Evolutionary conservation across 2,329 filamentous ascomycete species (phyloP).

Genomic region (Claviceps sp.): DNA sequence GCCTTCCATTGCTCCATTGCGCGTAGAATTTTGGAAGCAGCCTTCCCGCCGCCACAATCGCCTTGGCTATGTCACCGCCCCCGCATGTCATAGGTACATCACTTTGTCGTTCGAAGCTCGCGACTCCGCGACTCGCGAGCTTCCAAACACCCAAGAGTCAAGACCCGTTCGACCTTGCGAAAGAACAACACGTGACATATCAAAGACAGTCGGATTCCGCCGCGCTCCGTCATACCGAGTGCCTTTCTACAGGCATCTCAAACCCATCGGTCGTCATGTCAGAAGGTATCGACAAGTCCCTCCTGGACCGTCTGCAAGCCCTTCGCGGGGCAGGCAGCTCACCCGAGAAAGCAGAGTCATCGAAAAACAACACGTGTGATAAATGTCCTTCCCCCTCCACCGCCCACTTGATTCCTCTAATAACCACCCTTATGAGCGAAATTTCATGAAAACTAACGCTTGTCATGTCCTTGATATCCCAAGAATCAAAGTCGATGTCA

Average conservation of each 20-base stretch:
- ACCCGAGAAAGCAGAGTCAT: conserved; percentile 8
- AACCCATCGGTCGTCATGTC: conserved; percentile 14
- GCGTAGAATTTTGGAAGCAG: too few species aligned
- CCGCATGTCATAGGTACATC: too few species aligned
- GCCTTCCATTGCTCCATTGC: too few species aligned
- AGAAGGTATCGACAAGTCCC: conserved; percentile 28
- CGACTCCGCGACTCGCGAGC: not conserved
- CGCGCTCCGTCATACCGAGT: too few species aligned
- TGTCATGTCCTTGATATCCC: not conserved
- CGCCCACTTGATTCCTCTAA: not conserved
- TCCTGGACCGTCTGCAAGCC: conserved; percentile 42
- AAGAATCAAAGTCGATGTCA: conserved; percentile 22
- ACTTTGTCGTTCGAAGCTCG: too few species aligned
- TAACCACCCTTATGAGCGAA: conserved; percentile 8
- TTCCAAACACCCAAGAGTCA: not conserved
- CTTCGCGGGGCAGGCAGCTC: conserved; percentile 26
- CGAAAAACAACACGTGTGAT: not conserved
- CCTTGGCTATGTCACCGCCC: too few species aligned
- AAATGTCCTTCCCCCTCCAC: not conserved
- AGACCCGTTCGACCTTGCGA: too few species aligned
- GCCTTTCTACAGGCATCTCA: not conserved
- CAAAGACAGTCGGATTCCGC: too few species aligned
- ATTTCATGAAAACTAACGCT: not conserved
- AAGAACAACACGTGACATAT: too few species aligned
- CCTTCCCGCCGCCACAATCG: too few species aligned